These are phyloP conservation scores for Pezicula radicicola DNA, from an alignment of 2,329 filamentous ascomycete genomes.

Conservation along the genomic window DNA sequence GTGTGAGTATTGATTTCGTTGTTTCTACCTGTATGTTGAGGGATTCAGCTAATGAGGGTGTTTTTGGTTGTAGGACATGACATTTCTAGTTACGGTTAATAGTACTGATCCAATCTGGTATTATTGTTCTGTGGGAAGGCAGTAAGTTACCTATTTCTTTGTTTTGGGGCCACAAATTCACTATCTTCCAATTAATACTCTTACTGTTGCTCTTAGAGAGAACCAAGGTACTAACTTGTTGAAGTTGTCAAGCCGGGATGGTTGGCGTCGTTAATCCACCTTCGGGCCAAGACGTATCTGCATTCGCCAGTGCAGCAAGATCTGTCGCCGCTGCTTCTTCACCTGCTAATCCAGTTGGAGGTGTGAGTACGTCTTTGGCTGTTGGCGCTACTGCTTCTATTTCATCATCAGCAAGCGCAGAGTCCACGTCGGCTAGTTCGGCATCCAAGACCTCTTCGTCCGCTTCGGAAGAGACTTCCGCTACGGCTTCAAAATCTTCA, in stretches of 20 bases:
- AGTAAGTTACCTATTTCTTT: conserved; percentile 10
- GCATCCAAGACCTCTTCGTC: background rate
- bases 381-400: background rate
- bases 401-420: conserved; percentile 30
- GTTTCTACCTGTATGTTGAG: background rate
- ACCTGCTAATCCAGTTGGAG: conserved; percentile 10
- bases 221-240: too few relatives aligned
- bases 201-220: too few relatives aligned
- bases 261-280: conserved; percentile 38
- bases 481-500: background rate
- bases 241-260: conserved; percentile 37
- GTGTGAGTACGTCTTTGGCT: conserved; percentile 6
- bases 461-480: background rate
- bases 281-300: conserved; percentile 4
- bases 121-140: conserved; percentile 36
- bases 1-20: background rate
- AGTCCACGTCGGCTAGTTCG: too few relatives aligned
- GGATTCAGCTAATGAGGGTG: background rate
- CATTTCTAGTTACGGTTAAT: conserved; percentile 26
- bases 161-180: too few relatives aligned
- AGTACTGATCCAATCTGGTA: conserved; percentile 38
- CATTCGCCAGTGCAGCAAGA: conserved; percentile 9
- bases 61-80: conserved; percentile 10
- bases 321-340: conserved; percentile 1
- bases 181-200: too few relatives aligned